A percentile compares a stretch with the other conserved stretches of the same genome.
phyloP scores from a whole-genome alignment of 169 alveolate species.

The Plasmodium berghei region DNA sequence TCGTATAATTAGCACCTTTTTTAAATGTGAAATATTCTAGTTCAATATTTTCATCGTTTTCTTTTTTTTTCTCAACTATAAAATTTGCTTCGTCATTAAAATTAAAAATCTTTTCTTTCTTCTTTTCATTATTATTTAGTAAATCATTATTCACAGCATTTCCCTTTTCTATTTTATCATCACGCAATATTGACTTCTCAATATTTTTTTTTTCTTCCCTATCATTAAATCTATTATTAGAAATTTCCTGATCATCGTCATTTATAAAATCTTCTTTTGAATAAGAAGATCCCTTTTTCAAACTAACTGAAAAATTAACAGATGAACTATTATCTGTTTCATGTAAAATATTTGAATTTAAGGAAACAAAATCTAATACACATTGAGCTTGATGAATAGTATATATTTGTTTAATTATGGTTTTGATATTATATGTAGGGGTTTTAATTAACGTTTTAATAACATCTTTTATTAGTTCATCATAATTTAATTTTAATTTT shows the following conservation, averaged over 20 bases:
- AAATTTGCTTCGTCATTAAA: slow-evolving; percentile 48
- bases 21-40: slow-evolving; percentile 68
- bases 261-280: slow-evolving; percentile 64
- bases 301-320: slow-evolving; percentile 58
- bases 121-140: slow-evolving; percentile 2
- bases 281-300: slow-evolving; percentile 58
- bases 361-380: slow-evolving; percentile 69
- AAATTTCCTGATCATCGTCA: background rate
- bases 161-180: background rate
- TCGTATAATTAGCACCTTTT: slow-evolving; percentile 74
- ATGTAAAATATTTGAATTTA: slow-evolving; percentile 37
- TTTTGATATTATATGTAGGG: slow-evolving; percentile 55
- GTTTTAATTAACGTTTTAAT: slow-evolving; percentile 63
- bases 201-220: background rate
- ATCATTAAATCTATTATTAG: background rate
- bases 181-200: background rate
- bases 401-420: slow-evolving; percentile 49
- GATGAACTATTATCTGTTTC: slow-evolving; percentile 41
- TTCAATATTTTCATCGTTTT: slow-evolving; percentile 38
- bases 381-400: slow-evolving; percentile 70
- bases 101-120: slow-evolving; percentile 34
- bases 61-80: slow-evolving; percentile 66
- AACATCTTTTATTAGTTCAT: slow-evolving; percentile 58
- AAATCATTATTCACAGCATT: background rate
- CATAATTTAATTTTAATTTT: slow-evolving; percentile 66